Evolutionary conservation across 257 asterid genomes (phyloP).

Genomic region (Schizonepeta tenuifolia): DNA sequence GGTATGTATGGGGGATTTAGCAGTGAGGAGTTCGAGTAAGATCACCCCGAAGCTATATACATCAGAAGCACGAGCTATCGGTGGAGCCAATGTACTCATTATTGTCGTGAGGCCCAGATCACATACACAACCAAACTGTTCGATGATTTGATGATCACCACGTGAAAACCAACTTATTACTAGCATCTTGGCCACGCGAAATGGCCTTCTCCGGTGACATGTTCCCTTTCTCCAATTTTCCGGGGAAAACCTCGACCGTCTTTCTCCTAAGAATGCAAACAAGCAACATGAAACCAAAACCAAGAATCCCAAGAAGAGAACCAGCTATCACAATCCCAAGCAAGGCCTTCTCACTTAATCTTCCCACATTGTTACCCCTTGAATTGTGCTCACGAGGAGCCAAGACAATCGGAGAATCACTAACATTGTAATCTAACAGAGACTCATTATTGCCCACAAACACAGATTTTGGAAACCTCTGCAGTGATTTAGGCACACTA

Average conservation of each 20-base stretch:
- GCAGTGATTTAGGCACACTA: constrained; percentile 76
- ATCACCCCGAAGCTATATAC: constrained; percentile 88
- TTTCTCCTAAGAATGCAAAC: constrained; percentile 60
- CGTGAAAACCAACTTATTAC: constrained; percentile 77
- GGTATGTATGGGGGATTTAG: constrained; percentile 76
- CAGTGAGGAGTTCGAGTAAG: constrained; percentile 82
- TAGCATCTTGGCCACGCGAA: constrained; percentile 71
- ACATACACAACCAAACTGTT: constrained; percentile 73
- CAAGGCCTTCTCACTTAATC: constrained; percentile 68
- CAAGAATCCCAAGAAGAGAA: constrained; percentile 69
- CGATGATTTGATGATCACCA: constrained; percentile 71
- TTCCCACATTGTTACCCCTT: constrained; percentile 47
- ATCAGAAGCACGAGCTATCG: constrained; percentile 85
- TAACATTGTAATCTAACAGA: constrained; percentile 40
- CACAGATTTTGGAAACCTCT: constrained; percentile 70
- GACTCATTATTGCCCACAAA: constrained; percentile 68
- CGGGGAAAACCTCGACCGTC: constrained; percentile 51
- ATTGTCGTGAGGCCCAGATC: constrained; percentile 79
- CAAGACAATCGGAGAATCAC: constrained; percentile 50
- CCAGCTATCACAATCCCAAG: constrained; percentile 73
- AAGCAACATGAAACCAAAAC: constrained; percentile 64
- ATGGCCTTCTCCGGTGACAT: constrained; percentile 82
- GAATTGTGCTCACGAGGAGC: constrained; percentile 51
- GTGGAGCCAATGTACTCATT: constrained; percentile 70
- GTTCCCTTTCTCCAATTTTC: constrained; percentile 70